Evolutionary conservation across 768 basidiomycete species (phyloP).

Genomic region (Naganishia friedmannii): DNA sequence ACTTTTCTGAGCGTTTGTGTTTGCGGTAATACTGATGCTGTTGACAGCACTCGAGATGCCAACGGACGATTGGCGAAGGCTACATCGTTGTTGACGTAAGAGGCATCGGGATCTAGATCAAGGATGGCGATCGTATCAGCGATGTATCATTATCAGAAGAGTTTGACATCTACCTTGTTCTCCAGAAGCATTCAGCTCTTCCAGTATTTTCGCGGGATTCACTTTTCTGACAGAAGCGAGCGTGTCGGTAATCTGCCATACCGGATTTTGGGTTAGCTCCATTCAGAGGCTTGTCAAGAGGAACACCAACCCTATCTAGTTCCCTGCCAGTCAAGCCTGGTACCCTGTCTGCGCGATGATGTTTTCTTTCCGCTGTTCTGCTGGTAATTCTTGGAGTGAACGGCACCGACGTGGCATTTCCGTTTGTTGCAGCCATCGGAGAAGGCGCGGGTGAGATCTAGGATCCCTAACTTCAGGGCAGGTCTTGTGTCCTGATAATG

Average conservation of each 20-base stretch:
- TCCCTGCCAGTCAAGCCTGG: constrained; percentile 8
- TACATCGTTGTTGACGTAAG: constrained; percentile 28
- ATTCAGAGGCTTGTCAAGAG: neutral
- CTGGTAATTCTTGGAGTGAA: constrained; percentile 21
- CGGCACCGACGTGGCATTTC: constrained; percentile 18
- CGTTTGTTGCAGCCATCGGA: constrained; percentile 1
- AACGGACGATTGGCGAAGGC: constrained; percentile 20
- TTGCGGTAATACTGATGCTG: constrained; percentile 20
- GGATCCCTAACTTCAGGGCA: too few species aligned
- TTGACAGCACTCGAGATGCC: constrained; percentile 20
- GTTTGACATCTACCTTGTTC: constrained; percentile 27
- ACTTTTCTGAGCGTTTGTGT: constrained; percentile 4
- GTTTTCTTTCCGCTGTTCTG: constrained; percentile 16
- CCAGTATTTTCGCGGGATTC: constrained; percentile 39
- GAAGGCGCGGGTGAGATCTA: too few species aligned
- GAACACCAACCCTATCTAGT: neutral
- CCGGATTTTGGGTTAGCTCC: neutral
- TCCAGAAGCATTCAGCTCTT: constrained; percentile 45
- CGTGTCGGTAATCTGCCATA: constrained; percentile 40
- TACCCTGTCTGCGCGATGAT: constrained; percentile 8
- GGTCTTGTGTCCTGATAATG: too few species aligned
- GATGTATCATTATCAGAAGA: neutral
- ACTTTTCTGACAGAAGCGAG: constrained; percentile 47
- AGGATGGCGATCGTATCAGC: neutral
- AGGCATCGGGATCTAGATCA: constrained; percentile 17